phyloP scores from a whole-genome alignment of 73 alveolate genomes.

The Tetrahymena borealis region DNA sequence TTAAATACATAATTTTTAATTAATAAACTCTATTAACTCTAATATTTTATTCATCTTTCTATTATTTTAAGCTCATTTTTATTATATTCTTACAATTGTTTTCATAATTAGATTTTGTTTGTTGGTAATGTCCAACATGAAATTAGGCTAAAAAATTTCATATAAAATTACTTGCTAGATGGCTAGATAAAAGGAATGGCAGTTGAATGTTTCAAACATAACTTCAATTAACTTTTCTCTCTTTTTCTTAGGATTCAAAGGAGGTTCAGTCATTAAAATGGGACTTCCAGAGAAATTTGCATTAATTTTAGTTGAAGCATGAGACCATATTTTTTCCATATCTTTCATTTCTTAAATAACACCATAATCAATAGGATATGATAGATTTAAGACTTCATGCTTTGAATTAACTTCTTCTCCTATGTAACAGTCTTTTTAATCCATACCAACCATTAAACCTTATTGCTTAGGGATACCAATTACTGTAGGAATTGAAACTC shows the following conservation, averaged over 20 bases:
- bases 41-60: too few species aligned
- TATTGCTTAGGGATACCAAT: slow-evolving; percentile 83
- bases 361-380: slow-evolving; percentile 93
- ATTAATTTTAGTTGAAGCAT: slow-evolving; percentile 59
- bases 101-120: too few species aligned
- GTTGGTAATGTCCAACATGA: too few species aligned
- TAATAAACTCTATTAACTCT: not conserved
- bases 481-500: slow-evolving; percentile 81
- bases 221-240: slow-evolving; percentile 70
- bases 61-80: too few species aligned
- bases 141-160: not conserved
- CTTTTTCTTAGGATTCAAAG: slow-evolving; percentile 56
- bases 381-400: slow-evolving; percentile 80
- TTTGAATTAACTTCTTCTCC: slow-evolving; percentile 98
- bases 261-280: slow-evolving; percentile 70
- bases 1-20: not conserved
- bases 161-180: not conserved
- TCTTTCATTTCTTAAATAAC: slow-evolving; percentile 93
- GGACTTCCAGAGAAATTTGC: slow-evolving; percentile 73
- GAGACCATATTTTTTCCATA: slow-evolving; percentile 88
- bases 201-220: slow-evolving; percentile 55
- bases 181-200: slow-evolving; percentile 27
- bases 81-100: too few species aligned
- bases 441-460: slow-evolving; percentile 62
- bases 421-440: slow-evolving; percentile 77